Base-by-base conservation (phyloP, 192 early-diverging fungal species). In the Fimicolochytrium jonesii region DNA sequence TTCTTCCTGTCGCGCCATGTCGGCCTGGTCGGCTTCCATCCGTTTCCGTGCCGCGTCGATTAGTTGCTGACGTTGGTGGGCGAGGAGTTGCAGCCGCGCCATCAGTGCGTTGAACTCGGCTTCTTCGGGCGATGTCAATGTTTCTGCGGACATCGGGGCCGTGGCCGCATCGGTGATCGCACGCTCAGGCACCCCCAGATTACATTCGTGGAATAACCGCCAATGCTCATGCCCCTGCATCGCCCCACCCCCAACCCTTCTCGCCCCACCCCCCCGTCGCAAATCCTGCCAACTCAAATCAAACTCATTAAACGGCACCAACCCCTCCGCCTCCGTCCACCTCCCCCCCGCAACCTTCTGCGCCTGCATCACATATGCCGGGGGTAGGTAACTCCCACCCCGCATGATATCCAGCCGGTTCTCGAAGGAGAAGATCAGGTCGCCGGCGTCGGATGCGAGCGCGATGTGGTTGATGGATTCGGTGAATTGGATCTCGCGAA, bases 231-330 rank as follows among this genome's bases (percentile, higher is more conserved):
- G 39, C 10, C n/a, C n/a, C n/a, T n/a, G n/a, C n/a, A n/a, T n/a
- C n/a, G n/a, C n/a, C n/a, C n/a, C n/a, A n/a, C n/a, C n/a, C n/a
- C n/a, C n/a, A n/a, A n/a, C n/a, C n/a, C n/a, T n/a, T n/a, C n/a
- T n/a, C n/a, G n/a, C n/a, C n/a, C n/a, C n/a, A n/a, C n/a, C n/a
- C n/a, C n/a, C n/a, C n/a, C n/a, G n/a, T n/a, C n/a, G n/a, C n/a
- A n/a, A n/a, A n/a, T n/a, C n/a, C n/a, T n/a, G n/a, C n/a, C n/a
- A n/a, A n/a, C n/a, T n/a, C n/a, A n/a, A n/a, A n/a, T n/a, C n/a
- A n/a, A n/a, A n/a, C n/a, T 80, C 78, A 47, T 80, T 70, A 62
- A 80, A 80, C 34, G 56, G 69, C 17, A 80, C 29, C 15, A 73
- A 62, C 20, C 33, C 26, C 52, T 78, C 77, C 31, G 43, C 34